These are phyloP conservation scores for Ambrosiella cleistominuta DNA, from an alignment of 2,329 filamentous ascomycete species.

Conservation along the genomic window DNA sequence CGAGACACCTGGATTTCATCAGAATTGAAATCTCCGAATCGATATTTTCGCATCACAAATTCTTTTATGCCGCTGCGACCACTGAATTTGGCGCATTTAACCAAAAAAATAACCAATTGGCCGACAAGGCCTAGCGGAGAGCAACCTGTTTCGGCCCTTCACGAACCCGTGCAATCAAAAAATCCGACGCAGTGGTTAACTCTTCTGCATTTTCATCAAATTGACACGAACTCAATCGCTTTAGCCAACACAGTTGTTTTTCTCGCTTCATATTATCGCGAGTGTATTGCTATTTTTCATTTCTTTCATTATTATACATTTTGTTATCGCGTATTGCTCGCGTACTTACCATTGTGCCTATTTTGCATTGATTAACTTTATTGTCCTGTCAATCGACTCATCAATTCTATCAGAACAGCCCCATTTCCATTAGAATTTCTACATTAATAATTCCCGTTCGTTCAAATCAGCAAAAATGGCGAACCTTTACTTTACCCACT, in stretches of 20 bases:
- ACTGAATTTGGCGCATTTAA: background rate
- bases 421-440: background rate
- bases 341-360: background rate
- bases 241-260: background rate
- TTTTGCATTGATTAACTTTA: background rate
- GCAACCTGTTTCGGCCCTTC: slow-evolving; percentile 1
- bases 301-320: slow-evolving; percentile 5
- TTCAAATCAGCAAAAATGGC: slow-evolving; percentile 49
- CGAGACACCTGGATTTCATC: slow-evolving; percentile 10
- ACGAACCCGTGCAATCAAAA: background rate
- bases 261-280: background rate
- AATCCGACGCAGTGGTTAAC: slow-evolving; percentile 1
- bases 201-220: background rate
- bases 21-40: slow-evolving; percentile 10
- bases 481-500: slow-evolving; percentile 79
- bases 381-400: background rate
- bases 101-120: background rate
- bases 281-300: slow-evolving; percentile 4
- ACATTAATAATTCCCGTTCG: slow-evolving; percentile 7
- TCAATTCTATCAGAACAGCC: background rate
- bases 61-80: background rate
- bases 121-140: slow-evolving; percentile 8
- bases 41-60: background rate
- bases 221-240: background rate
- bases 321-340: background rate